Base-by-base conservation (phyloP, 192 early-diverging fungal genomes). In the Coemansia sp. region DNA sequence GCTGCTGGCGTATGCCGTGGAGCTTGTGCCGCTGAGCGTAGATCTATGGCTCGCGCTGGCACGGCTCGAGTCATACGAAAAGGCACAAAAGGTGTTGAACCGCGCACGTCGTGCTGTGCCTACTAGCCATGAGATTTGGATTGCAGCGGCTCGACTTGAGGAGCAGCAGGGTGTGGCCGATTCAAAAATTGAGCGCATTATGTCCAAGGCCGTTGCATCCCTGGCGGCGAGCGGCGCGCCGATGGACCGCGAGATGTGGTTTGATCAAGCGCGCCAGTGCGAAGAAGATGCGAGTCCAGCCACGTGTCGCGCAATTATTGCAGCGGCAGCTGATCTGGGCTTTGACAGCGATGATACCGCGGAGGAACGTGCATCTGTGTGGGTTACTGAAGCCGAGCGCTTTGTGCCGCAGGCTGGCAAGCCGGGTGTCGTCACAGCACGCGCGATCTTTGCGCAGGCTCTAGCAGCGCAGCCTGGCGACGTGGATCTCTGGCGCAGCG, bases 21-120 rank as follows among this genome's bases (percentile, higher is more conserved):
- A 99, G 70, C 82, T 95, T 48, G 90, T 97, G 0, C 95, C 95
- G 4, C 68, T 89, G 3, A 89, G 91, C 45, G 86, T 93, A 0
- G 96, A 98, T 19, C 71, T 99, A 42, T 99, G 97, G 97, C 81
- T 99, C 38, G 95, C 95, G 4, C 80, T 99, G 33, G 94, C 97
- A 0, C 84, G 91, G 4, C 82, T 99, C 9, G 96, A 99, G 71
- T 80, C 87, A 0, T 93, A 95, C 55, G 87, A 88, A 8, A 90
- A 92, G 57, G 97, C 95, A 0, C 85, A 89, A 54, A 87, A 83
- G 30, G 94, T 99, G 16, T 76, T 99, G 29, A 99, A 98, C 69
- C 86, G 90, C 28, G 97, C 95, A 0, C 89, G 92, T 10, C 68
- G 77, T 24, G 82, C 84, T 5, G 87, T 94, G 31, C 94, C 94